Evolutionary conservation across 208 protist species (phyloP).

Genomic region (Leishmania mexicana): DNA sequence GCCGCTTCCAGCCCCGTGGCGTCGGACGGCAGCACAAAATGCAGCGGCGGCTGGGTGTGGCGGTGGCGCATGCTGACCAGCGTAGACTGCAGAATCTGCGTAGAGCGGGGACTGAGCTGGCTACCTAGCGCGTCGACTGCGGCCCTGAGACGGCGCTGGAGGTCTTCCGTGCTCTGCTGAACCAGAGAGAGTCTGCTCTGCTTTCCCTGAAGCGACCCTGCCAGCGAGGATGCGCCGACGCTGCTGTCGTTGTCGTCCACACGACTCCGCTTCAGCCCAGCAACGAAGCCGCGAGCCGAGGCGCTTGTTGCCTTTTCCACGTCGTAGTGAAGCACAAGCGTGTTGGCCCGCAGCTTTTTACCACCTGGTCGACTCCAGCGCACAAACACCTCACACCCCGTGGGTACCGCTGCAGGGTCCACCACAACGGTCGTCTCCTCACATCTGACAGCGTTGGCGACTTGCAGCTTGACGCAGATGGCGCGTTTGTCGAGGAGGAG

Average conservation of each 20-base stretch:
- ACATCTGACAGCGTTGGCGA: slow-evolving; percentile 10
- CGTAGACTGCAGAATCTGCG: slow-evolving; percentile 39
- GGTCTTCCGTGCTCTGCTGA: slow-evolving; percentile 33
- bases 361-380: slow-evolving; percentile 45
- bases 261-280: slow-evolving; percentile 22
- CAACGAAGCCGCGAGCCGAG: background rate
- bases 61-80: slow-evolving; percentile 42
- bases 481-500: slow-evolving; percentile 22
- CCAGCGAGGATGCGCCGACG: slow-evolving; percentile 20
- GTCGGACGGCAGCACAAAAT: slow-evolving; percentile 38
- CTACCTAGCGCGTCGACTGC: background rate
- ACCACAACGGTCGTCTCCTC: slow-evolving; percentile 13
- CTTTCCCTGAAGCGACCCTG: slow-evolving; percentile 9
- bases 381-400: slow-evolving; percentile 51
- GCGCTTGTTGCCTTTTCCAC: background rate
- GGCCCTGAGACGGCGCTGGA: slow-evolving; percentile 24
- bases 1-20: slow-evolving; percentile 19
- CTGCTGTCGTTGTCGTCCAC: background rate
- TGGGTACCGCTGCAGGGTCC: slow-evolving; percentile 34
- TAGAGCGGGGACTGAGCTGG: slow-evolving; percentile 11
- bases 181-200: slow-evolving; percentile 7
- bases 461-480: slow-evolving; percentile 26
- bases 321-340: slow-evolving; percentile 49
- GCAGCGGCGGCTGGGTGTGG: slow-evolving; percentile 48
- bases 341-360: slow-evolving; percentile 37